Base-by-base conservation (phyloP, 495 filamentous ascomycete species). In the Baudoinia panamericana region DNA sequence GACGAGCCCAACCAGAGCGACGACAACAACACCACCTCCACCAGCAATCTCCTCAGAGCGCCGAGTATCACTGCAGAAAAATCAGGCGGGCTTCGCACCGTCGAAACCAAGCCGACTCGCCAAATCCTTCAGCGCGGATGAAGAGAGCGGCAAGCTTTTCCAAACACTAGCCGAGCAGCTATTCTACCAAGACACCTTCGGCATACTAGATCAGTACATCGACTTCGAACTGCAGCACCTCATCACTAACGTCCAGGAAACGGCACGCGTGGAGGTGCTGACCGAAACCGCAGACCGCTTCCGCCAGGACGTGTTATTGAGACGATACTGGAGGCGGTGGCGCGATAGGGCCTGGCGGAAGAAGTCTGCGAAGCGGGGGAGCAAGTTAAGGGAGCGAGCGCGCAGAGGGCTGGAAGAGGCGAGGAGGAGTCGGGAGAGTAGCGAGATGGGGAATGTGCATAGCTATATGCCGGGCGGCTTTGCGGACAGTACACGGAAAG, bases 171-270 rank as follows among this genome's bases (percentile, higher is more conserved):
- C 50, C 10, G 16, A 35, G 6, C 40, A 54, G 20, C 20, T 56
- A 19, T 26, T 45, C 17, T 23, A 45, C 2, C 41, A 47, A 10
- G 18, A 27, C 15, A 13, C 24, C 15, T 36, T n/a, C 2, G 54
- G 54, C 1, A 35, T 50, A 28, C 36, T 57, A 8, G 32, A 47
- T 5, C 52, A 57, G 29, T 55, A 47, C 33, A 20, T 57, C 17
- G 44, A 51, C 12, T 52, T 27, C 32, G 33, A 33, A 3, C 42
- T 47, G n/a, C 21, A 15, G 9, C 36, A 35, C 11, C 30, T 36
- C 5, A 46, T 57, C 17, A 31, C 17, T 8, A 25, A 29, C 17
- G 39, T 35, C 7, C 38, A 42, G 20, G 29, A 40, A 10, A 21
- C 47, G 32, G 23, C 49, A 5, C 21, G 28, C 16, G 17, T 2